Evolutionary conservation across 495 filamentous ascomycete genomes (phyloP).

Genomic region (Aspergillus bridgeri): DNA sequence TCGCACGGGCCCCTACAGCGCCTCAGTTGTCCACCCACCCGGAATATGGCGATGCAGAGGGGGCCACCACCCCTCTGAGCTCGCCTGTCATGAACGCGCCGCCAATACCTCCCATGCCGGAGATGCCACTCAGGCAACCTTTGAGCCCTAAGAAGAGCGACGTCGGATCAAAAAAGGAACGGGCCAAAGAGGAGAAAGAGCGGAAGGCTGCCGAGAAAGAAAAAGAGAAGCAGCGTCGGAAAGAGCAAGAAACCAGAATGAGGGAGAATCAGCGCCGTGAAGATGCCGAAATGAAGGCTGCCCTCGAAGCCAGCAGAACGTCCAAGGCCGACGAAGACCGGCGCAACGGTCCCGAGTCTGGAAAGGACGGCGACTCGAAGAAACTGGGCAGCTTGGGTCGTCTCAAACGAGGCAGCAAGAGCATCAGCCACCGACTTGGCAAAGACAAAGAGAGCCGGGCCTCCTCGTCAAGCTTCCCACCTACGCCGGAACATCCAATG

Average conservation of each 20-base stretch:
- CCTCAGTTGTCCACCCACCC: conserved; percentile 45
- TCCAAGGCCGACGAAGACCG: conserved; percentile 51
- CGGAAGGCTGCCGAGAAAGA: conserved; percentile 66
- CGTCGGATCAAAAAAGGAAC: conserved; percentile 43
- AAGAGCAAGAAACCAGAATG: conserved; percentile 53
- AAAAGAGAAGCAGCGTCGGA: conserved; percentile 61
- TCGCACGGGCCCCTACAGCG: conserved; percentile 60
- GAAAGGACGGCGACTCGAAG: conserved; percentile 37
- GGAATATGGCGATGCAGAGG: conserved; percentile 29
- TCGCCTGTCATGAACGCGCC: conserved; percentile 15
- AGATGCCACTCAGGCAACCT: conserved; percentile 20
- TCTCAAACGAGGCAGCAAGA: conserved; percentile 57
- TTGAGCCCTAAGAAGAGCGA: conserved; percentile 47
- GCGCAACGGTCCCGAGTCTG: conserved; percentile 26
- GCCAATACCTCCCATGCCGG: conserved; percentile 40
- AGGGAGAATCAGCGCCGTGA: conserved; percentile 52
- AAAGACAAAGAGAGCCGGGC: conserved; percentile 36
- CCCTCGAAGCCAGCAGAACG: conserved; percentile 54
- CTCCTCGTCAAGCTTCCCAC: conserved; percentile 30
- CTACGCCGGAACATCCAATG: conserved; percentile 15
- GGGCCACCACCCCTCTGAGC: conserved; percentile 12
- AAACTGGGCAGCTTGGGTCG: conserved; percentile 45
- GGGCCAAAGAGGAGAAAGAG: conserved; percentile 59
- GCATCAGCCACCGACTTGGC: conserved; percentile 48
- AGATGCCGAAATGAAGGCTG: conserved; percentile 56